Conservation (phyloP, 257 asterid genomes). For the Fraxinus quadrangulata region DNA sequence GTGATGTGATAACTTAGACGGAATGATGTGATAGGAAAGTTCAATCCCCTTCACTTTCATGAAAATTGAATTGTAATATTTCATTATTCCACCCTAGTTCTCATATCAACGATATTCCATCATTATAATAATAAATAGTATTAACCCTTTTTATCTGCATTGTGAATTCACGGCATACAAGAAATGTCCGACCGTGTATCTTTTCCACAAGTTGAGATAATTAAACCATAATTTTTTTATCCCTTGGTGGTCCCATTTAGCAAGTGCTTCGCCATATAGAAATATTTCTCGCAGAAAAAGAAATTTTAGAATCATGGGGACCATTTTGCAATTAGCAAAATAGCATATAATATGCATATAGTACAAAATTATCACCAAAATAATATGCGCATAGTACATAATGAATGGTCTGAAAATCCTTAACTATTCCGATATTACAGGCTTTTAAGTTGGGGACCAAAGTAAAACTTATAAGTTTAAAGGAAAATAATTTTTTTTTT, state of each 20-base stretch:
- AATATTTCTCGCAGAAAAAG: conserved; percentile 5
- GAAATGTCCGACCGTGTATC: background rate
- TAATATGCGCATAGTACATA: conserved; percentile 25
- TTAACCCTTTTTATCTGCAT: background rate
- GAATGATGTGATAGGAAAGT: too few species aligned
- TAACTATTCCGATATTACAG: conserved; percentile 26
- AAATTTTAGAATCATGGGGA: conserved; percentile 34
- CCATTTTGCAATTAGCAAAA: conserved; percentile 35
- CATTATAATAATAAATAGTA: too few species aligned
- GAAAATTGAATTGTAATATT: too few species aligned
- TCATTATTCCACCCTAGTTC: too few species aligned
- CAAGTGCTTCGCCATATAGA: conserved; percentile 9
- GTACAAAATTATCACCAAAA: background rate
- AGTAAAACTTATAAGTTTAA: conserved; percentile 7
- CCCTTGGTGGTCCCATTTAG: conserved; percentile 40
- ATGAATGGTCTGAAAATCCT: conserved; percentile 28
- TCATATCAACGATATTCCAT: too few species aligned
- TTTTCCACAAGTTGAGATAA: background rate
- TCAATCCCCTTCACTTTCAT: too few species aligned
- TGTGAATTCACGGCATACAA: background rate
- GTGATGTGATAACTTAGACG: too few species aligned
- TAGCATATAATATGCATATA: background rate
- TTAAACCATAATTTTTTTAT: background rate
- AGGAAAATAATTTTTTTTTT: background rate
- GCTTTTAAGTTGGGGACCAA: conserved; percentile 49